Base-by-base conservation (phyloP, 352 stramenopile genomes). In the Phytopythium mirpurense region DNA sequence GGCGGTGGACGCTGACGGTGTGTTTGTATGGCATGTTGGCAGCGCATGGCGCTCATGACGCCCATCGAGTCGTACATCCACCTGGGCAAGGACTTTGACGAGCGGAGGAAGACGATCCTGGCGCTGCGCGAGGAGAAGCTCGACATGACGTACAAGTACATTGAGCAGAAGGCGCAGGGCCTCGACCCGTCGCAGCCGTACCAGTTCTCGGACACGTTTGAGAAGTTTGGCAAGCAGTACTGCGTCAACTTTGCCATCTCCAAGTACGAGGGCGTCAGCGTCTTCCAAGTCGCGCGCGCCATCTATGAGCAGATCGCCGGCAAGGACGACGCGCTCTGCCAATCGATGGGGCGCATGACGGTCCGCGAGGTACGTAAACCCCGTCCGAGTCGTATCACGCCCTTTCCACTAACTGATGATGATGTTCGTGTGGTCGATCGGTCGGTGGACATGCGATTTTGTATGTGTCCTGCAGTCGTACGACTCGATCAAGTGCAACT, bases 211-310 rank as follows among this genome's bases (percentile, higher is more conserved):
- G 80, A 91, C 59, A 79, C 78, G 67, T 91, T 91, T 59, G 80
- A 91, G 58, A 79, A 82, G 50, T 91, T 88, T 35, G 80, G 80
- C 56, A 91, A 91, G 59, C 75, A 78, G 56, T 91, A 91, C 62
- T 88, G 65, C 46, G 74, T 88, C 12, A 74, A 88, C 57, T 88
- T 91, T 47, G 66, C 72, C 31, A 81, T 91, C 45, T 85, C 74
- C 41, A 84, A 78, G 59, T 86, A 84, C 65, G 78, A 91, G 21
- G 78, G 67, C 24, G 75, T 88, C 5, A 69, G 68, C 19, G 72
- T 91, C 3, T 72, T 73, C 16, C 66, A 86, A 32, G 75, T 88
- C 24, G 77, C 74, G 19, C 73, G 78, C 34, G 75, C 78, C 8
- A 77, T 91, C 31, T 88, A 88, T 61, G 69, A 88, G 29, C 75